Evolutionary conservation across 78 protist species (phyloP).

Genomic region (Cavenderia fasciculata): DNA sequence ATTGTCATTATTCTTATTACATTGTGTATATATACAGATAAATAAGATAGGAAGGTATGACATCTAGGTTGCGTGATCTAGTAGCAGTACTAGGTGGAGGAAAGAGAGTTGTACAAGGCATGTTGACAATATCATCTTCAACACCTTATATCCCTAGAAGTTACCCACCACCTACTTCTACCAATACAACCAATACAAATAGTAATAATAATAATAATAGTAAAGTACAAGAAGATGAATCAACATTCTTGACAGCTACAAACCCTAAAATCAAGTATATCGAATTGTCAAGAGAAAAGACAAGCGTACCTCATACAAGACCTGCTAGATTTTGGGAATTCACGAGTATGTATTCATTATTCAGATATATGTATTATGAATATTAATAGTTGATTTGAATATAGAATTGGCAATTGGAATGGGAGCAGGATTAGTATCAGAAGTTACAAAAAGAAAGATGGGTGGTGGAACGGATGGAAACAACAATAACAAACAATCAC

Average conservation of each 20-base stretch:
- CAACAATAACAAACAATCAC: background rate
- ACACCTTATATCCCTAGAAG: background rate
- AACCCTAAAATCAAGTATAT: slow-evolving; percentile 52
- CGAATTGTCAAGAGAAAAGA: background rate
- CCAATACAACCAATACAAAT: background rate
- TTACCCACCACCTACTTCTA: background rate
- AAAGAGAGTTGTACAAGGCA: slow-evolving; percentile 39
- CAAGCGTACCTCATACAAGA: slow-evolving; percentile 10
- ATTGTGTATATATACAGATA: too few species aligned
- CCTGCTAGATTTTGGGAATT: slow-evolving; percentile 58
- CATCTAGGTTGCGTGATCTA: slow-evolving; percentile 20
- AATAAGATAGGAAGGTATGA: background rate
- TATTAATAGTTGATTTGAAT: background rate
- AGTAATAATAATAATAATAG: background rate
- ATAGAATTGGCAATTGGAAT: slow-evolving; percentile 56
- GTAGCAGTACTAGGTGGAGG: slow-evolving; percentile 33
- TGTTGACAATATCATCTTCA: slow-evolving; percentile 13
- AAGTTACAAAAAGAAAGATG: slow-evolving; percentile 10
- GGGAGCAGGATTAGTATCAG: slow-evolving; percentile 59
- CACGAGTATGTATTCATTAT: slow-evolving; percentile 13
- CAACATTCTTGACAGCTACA: slow-evolving; percentile 12
- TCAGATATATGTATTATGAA: background rate
- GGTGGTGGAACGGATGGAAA: background rate
- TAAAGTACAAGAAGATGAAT: background rate
- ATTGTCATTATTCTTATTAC: too few species aligned